Conservation (phyloP, 176 grass and related monocot genomes). For the Cocos nucifera region DNA sequence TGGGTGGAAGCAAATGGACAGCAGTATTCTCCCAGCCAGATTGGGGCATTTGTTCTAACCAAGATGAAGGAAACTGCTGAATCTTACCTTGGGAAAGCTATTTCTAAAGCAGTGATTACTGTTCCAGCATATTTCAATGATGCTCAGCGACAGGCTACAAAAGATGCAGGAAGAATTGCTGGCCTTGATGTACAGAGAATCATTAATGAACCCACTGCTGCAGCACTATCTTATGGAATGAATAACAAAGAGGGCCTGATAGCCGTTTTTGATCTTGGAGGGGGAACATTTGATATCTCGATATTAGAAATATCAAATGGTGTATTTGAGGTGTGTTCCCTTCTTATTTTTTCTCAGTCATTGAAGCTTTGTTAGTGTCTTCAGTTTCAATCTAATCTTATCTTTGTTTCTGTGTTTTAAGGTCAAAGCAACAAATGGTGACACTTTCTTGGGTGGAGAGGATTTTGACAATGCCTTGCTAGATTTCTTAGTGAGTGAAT, state of each 20-base stretch:
- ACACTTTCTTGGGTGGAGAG: slow-evolving; percentile 79
- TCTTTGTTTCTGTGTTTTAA: slow-evolving; percentile 5
- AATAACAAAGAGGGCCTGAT: slow-evolving; percentile 71
- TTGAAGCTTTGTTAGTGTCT: too few species aligned
- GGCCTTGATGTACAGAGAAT: slow-evolving; percentile 61
- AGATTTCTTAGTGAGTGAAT: slow-evolving; percentile 60
- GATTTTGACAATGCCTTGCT: slow-evolving; percentile 70
- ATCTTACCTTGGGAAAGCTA: slow-evolving; percentile 57
- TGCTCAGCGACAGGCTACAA: slow-evolving; percentile 58
- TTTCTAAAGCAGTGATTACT: slow-evolving; percentile 63
- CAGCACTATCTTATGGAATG: slow-evolving; percentile 59
- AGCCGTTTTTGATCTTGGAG: slow-evolving; percentile 72
- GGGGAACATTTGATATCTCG: slow-evolving; percentile 75
- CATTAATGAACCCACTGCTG: slow-evolving; percentile 73
- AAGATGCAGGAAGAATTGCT: slow-evolving; percentile 65
- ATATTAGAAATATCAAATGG: slow-evolving; percentile 81
- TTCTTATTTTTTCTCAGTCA: background rate
- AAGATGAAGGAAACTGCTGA: slow-evolving; percentile 82
- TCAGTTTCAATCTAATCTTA: too few species aligned
- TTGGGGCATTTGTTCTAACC: slow-evolving; percentile 65
- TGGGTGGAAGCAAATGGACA: slow-evolving; percentile 66
- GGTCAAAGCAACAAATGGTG: slow-evolving; percentile 79
- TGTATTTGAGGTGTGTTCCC: slow-evolving; percentile 49
- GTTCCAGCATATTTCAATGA: slow-evolving; percentile 78
- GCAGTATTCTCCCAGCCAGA: slow-evolving; percentile 61